Conservation (phyloP, 305 asterid species). For the Fraxinus xanthoxyloides region DNA sequence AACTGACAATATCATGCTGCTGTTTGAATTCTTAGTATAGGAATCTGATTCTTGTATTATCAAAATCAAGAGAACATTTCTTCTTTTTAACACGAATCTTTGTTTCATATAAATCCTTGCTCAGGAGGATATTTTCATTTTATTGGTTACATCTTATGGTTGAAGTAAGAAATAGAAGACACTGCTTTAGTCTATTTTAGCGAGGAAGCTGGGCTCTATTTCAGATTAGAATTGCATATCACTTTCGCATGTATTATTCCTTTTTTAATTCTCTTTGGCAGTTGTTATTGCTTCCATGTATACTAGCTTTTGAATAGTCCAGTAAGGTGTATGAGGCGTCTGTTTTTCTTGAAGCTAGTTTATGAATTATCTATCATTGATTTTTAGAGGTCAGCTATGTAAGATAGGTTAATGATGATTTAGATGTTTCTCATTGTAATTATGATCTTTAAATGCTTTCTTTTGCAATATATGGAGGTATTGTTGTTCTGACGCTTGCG, state of each 20-base stretch:
- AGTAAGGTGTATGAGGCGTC: neutral
- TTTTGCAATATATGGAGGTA: neutral
- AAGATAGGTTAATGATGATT: neutral
- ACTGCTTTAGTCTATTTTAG: neutral
- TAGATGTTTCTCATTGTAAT: neutral
- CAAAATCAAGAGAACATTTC: neutral
- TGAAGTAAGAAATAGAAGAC: neutral
- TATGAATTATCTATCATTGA: neutral
- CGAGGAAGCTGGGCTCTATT: neutral
- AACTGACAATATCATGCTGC: slow-evolving; percentile 6
- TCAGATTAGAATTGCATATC: neutral
- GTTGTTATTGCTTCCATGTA: neutral
- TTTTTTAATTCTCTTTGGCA: neutral
- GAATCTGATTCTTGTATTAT: neutral
- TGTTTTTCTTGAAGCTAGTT: neutral
- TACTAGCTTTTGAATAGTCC: neutral
- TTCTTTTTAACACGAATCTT: neutral
- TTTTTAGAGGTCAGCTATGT: neutral
- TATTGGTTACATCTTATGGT: neutral
- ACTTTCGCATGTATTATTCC: neutral
- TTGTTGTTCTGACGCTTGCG: neutral
- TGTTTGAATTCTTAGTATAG: slow-evolving; percentile 4
- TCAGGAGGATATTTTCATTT: neutral
- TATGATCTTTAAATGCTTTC: neutral
- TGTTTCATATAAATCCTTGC: neutral